A percentile compares a stretch with the other conserved stretches of the same genome.
phyloP scores from a whole-genome alignment of 116 monocot species.

The Papilionanthe hybrid region DNA sequence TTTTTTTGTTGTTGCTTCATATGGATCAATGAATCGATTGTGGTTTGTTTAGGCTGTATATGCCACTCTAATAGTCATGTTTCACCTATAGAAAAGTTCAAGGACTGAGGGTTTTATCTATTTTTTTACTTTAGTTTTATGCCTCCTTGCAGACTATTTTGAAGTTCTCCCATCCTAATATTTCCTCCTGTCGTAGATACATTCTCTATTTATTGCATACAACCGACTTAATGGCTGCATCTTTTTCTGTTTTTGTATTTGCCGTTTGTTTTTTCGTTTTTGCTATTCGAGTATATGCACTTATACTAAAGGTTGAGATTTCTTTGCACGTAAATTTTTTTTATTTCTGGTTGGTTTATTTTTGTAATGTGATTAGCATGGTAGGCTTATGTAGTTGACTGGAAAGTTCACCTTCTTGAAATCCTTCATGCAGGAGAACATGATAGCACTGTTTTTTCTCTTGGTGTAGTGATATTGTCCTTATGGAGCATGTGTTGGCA shows the following conservation, averaged over 20 bases:
- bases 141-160: background rate
- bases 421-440: background rate
- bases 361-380: background rate
- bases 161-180: background rate
- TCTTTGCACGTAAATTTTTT: background rate
- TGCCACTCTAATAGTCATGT: background rate
- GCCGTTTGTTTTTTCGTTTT: background rate
- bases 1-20: background rate
- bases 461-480: background rate
- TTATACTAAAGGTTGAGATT: background rate
- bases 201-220: background rate
- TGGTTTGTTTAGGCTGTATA: background rate
- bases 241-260: background rate
- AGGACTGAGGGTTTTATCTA: background rate
- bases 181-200: background rate
- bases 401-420: background rate
- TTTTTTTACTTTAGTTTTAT: background rate
- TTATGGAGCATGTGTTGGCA: background rate
- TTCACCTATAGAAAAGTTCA: background rate
- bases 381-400: background rate
- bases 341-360: background rate
- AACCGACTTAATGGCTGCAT: background rate
- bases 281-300: background rate
- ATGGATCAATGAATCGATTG: background rate
- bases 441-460: too few relatives aligned